Conservation (phyloP, 805 yeast genomes). For the Yarrowia hollandica region DNA sequence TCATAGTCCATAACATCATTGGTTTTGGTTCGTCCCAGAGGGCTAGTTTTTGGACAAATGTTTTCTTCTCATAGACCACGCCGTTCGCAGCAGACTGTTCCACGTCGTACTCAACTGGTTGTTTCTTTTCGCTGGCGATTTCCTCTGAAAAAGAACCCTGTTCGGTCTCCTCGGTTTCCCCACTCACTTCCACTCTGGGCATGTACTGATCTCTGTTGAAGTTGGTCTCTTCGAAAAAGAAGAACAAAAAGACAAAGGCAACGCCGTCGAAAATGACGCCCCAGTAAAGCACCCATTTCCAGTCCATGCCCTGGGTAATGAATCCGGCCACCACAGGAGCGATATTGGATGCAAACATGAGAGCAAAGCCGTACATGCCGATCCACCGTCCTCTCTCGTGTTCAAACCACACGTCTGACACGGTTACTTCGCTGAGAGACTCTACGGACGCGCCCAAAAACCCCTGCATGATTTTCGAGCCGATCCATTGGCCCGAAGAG, state of each 20-base stretch:
- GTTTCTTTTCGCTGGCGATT: not conserved
- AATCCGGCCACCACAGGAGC: slow-evolving; percentile 22
- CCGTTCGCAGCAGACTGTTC: not conserved
- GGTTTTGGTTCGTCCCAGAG: slow-evolving; percentile 23
- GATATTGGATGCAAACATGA: slow-evolving; percentile 37
- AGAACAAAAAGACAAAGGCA: slow-evolving; percentile 13
- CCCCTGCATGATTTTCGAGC: slow-evolving; percentile 46
- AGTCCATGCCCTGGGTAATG: slow-evolving; percentile 25
- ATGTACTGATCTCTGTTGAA: slow-evolving; percentile 4
- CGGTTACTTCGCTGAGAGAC: slow-evolving; percentile 63
- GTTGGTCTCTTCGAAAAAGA: slow-evolving; percentile 30
- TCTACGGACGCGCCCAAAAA: slow-evolving; percentile 77
- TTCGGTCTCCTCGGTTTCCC: not conserved
- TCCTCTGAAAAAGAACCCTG: too few species aligned
- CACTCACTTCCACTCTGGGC: not conserved
- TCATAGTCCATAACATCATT: slow-evolving; percentile 15
- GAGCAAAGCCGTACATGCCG: slow-evolving; percentile 71
- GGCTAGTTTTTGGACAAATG: slow-evolving; percentile 23
- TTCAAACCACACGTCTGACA: slow-evolving; percentile 70
- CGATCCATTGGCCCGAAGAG: slow-evolving; percentile 45
- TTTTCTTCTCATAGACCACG: not conserved
- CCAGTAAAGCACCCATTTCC: slow-evolving; percentile 31
- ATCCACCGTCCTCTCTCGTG: slow-evolving; percentile 74
- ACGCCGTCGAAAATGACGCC: slow-evolving; percentile 26
- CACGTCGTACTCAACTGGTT: not conserved